These are phyloP conservation scores for Amyloporia xantha DNA, from an alignment of 768 basidiomycete genomes.

Conservation along the genomic window DNA sequence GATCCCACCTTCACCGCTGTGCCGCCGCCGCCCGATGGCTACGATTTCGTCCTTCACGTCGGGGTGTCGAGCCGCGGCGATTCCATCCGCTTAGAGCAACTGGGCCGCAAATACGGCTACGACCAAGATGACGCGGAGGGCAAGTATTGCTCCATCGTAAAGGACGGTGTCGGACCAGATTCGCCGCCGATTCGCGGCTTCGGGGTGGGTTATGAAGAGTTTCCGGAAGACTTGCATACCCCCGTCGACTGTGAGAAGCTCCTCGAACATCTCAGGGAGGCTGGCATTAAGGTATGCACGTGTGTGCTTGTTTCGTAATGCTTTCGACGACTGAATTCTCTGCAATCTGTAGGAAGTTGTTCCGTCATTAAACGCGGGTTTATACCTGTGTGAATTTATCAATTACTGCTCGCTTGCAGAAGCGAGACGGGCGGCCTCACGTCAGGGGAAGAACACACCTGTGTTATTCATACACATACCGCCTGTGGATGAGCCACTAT, in stretches of 20 bases:
- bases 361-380: constrained; percentile 72
- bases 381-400: constrained; percentile 71
- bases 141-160: constrained; percentile 41
- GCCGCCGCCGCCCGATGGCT: constrained; percentile 42
- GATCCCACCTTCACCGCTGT: constrained; percentile 32
- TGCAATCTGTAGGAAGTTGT: constrained; percentile 46
- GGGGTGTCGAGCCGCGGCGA: constrained; percentile 61
- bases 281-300: constrained; percentile 38
- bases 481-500: constrained; percentile 57
- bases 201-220: constrained; percentile 41
- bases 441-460: constrained; percentile 25
- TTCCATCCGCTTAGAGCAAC: constrained; percentile 52
- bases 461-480: constrained; percentile 71
- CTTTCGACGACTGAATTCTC: not conserved
- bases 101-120: constrained; percentile 62
- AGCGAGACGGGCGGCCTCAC: constrained; percentile 35
- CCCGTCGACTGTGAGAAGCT: constrained; percentile 53
- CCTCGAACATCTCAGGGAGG: constrained; percentile 46
- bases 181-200: constrained; percentile 23
- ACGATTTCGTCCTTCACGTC: constrained; percentile 66
- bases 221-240: constrained; percentile 49
- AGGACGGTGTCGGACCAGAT: constrained; percentile 9
- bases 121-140: constrained; percentile 59
- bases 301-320: not conserved
- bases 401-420: constrained; percentile 75